Base-by-base conservation (phyloP, 2,329 filamentous ascomycete genomes). In the Phaeophleospora eucalypticola region DNA sequence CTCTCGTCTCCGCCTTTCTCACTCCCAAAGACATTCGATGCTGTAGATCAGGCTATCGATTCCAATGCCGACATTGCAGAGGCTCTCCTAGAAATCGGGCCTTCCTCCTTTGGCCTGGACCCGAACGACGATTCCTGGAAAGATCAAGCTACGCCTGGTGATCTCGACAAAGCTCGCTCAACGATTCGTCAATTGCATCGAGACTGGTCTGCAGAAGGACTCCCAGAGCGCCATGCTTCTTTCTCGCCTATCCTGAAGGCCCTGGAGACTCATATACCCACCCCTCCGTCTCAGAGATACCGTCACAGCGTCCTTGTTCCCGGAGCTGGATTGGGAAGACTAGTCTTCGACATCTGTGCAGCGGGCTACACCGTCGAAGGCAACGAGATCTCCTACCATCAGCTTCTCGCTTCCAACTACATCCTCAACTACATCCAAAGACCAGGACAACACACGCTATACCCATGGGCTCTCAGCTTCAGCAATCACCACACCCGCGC, bases 301-400 rank as follows among this genome's bases (percentile, higher is more conserved):
- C n/a, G 70, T 4, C 67, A 86, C 39, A 81, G 75, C 36, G 82
- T 98, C 1, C 77, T 98, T 0, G 84, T 97, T 0, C 93, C 93
- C 0, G 93, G 93, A 0, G 90, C 91, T 3, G 93, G 93, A 0
- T 74, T 98, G 2, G 93, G 89, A 2, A 80, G 93, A 12, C 73
- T 97, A 2, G 87, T 97, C 0, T 95, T 94, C 60, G 93, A 98
- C 36, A 74, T 97, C 12, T 89, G 84, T 63, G 72, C 72, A 20
- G 74, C 72, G 1, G 90, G 93, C 9, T 94, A 83, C 66, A 71
- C 79, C 9, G 80, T 82, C 0, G 89, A 96, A 66, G 91, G 91
- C 20, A 97, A 96, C 63, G 73, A 98, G 69, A 95, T 97, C 52
- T 96, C 90, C 2, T 97, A 95, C 63, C 93, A 98, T 66, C 89